Evolutionary conservation across 2,329 filamentous ascomycete species (phyloP).

Genomic region (Epichloe glyceriae): DNA sequence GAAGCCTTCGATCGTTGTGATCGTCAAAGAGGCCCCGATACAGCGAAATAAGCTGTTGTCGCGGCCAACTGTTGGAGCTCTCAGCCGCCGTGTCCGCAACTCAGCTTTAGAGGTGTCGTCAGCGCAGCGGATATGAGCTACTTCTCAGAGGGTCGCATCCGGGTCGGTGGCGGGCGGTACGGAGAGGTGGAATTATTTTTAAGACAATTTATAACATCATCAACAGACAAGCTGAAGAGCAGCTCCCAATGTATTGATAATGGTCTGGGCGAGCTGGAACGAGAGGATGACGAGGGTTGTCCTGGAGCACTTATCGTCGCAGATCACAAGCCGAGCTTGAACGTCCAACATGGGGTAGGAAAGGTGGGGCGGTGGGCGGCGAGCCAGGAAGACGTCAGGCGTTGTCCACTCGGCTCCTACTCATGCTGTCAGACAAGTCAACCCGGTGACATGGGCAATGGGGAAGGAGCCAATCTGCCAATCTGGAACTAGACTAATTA

Average conservation of each 20-base stretch:
- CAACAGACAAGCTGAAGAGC: neutral
- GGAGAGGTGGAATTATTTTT: neutral
- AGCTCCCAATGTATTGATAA: neutral
- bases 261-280: neutral
- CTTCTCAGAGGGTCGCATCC: neutral
- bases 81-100: neutral
- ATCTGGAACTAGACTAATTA: slow-evolving; percentile 1
- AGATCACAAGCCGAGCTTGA: slow-evolving; percentile 3
- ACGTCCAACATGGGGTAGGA: neutral
- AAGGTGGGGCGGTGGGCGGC: neutral
- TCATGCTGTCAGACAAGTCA: neutral
- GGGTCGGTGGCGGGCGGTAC: neutral
- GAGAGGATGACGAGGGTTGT: neutral
- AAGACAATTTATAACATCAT: neutral
- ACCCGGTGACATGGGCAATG: neutral
- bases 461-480: neutral
- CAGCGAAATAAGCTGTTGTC: neutral
- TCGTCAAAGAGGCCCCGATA: neutral
- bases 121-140: slow-evolving; percentile 1
- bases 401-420: neutral
- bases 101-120: neutral
- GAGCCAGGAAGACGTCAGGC: slow-evolving; percentile 7
- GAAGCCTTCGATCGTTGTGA: neutral
- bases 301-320: neutral
- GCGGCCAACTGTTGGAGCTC: neutral